phyloP scores from a whole-genome alignment of 345 rosid species.

The Leavenworthia alabamica region DNA sequence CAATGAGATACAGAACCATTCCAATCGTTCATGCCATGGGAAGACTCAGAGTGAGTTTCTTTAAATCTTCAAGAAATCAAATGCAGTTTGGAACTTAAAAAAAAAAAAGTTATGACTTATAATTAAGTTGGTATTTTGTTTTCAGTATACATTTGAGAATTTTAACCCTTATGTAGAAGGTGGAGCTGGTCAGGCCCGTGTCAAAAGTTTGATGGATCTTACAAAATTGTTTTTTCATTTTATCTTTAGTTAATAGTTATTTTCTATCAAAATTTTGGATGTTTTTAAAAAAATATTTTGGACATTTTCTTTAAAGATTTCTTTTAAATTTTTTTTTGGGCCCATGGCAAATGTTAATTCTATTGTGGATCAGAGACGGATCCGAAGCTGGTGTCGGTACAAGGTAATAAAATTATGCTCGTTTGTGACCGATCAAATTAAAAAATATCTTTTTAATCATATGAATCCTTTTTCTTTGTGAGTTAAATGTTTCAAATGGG shows the following conservation, averaged over 20 bases:
- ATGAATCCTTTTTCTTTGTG: background rate
- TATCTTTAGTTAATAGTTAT: too few relatives aligned
- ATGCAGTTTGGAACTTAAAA: background rate
- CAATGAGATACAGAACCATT: conserved; percentile 93
- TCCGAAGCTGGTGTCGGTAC: conserved; percentile 77
- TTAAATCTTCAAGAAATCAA: background rate
- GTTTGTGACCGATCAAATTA: conserved; percentile 3
- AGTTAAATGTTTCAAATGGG: conserved; percentile 54
- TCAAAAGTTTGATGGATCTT: too few relatives aligned
- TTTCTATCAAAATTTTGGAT: too few relatives aligned
- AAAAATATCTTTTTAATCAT: background rate
- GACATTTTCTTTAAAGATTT: too few relatives aligned
- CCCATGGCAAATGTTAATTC: too few relatives aligned
- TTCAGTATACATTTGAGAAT: conserved; percentile 84
- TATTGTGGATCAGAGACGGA: too few relatives aligned
- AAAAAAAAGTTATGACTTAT: background rate
- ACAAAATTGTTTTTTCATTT: too few relatives aligned
- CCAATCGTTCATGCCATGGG: conserved; percentile 94
- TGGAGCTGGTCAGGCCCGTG: too few relatives aligned
- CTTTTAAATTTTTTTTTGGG: too few relatives aligned
- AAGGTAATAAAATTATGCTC: conserved; percentile 62
- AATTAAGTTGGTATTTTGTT: background rate
- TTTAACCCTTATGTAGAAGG: conserved; percentile 66
- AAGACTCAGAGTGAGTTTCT: conserved; percentile 75
- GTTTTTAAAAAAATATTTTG: too few relatives aligned